These are phyloP conservation scores for Millerozyma acaciae DNA, from an alignment of 805 yeast genomes.

Conservation along the genomic window DNA sequence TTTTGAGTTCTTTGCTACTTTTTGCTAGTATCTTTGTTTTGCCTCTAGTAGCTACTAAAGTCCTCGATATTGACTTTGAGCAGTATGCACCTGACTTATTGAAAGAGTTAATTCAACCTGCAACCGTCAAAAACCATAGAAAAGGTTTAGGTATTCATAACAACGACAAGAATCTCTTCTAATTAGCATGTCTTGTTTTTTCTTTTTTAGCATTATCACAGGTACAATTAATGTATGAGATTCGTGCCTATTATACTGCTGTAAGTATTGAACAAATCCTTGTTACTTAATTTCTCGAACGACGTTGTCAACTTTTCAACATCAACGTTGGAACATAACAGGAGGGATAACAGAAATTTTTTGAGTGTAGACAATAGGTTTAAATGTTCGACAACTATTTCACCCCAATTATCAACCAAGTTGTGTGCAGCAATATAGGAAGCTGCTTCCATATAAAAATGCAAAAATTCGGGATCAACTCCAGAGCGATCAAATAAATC, in stretches of 20 bases:
- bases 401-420: slow-evolving; percentile 11
- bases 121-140: slow-evolving; percentile 16
- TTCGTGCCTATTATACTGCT: background rate
- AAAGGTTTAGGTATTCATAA: slow-evolving; percentile 38
- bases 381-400: slow-evolving; percentile 18
- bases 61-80: slow-evolving; percentile 37
- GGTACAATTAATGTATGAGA: slow-evolving; percentile 1
- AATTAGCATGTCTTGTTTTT: background rate
- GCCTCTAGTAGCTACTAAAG: slow-evolving; percentile 35
- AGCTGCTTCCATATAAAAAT: slow-evolving; percentile 45
- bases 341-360: slow-evolving; percentile 32
- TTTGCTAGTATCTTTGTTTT: slow-evolving; percentile 32
- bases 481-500: slow-evolving; percentile 40
- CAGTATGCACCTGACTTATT: slow-evolving; percentile 37
- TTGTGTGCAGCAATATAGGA: slow-evolving; percentile 12
- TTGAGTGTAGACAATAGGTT: slow-evolving; percentile 27
- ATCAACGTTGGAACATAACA: slow-evolving; percentile 24
- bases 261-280: slow-evolving; percentile 1
- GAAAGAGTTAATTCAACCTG: slow-evolving; percentile 40
- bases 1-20: slow-evolving; percentile 20
- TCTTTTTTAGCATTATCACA: no score
- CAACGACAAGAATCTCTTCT: no score
- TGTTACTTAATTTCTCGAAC: background rate
- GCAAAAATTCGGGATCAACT: slow-evolving; percentile 46
- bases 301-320: slow-evolving; percentile 8